Conservation (phyloP, 108 stramenopile species). For the Fragilariopsis cylindrus region DNA sequence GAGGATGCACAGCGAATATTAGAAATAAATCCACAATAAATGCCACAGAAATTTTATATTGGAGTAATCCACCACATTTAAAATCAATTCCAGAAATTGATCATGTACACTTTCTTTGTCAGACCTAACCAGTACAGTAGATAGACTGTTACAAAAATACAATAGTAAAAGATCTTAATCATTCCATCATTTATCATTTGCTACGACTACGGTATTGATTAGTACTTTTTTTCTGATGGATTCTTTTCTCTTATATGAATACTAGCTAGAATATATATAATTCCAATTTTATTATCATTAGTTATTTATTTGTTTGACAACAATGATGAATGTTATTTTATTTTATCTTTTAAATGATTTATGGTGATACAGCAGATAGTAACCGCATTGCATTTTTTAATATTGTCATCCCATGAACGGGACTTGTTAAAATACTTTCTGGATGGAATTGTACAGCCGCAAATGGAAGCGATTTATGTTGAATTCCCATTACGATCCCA, state of each 20-base stretch:
- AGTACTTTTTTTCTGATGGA: too few relatives aligned
- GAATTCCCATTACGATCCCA: conserved; percentile 95
- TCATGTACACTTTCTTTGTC: conserved; percentile 64
- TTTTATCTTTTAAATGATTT: conserved; percentile 28
- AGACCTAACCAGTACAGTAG: neutral
- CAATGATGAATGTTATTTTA: conserved; percentile 15
- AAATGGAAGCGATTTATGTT: conserved; percentile 92
- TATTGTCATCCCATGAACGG: conserved; percentile 87
- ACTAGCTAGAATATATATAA: neutral
- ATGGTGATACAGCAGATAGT: conserved; percentile 35
- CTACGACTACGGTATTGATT: too few relatives aligned
- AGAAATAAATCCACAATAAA: neutral
- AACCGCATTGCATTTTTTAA: conserved; percentile 78
- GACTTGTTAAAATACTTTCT: conserved; percentile 94
- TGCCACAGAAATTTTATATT: conserved; percentile 52
- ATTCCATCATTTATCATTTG: too few relatives aligned
- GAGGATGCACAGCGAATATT: conserved; percentile 24
- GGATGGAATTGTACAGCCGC: conserved; percentile 99
- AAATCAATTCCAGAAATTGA: conserved; percentile 74
- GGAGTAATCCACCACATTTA: conserved; percentile 69
- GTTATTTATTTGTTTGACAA: conserved; percentile 6
- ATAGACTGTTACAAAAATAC: neutral
- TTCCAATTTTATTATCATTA: neutral
- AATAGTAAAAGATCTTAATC: neutral
- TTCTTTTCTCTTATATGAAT: neutral